Base-by-base conservation (phyloP, 768 basidiomycete species). In the Suillus americanus region DNA sequence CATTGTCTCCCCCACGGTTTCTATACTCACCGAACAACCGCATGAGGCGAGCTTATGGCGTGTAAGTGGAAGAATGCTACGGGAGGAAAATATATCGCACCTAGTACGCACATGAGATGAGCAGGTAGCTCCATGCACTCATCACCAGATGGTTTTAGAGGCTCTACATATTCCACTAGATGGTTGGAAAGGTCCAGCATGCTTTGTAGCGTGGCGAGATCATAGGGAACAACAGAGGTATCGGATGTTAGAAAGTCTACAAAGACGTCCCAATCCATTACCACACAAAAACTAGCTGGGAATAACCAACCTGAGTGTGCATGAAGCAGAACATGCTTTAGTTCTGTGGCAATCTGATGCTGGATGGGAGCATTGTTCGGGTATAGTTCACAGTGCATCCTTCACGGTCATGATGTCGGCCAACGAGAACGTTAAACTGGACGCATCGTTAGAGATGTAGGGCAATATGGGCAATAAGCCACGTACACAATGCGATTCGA, bases 191-290 rank as follows among this genome's bases (percentile, higher is more conserved):
- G 56, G 5, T 63, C 62, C 38, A 63, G 16, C 62, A 65, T 37
- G 5, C 25, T 41, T 30, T 61, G 56, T 41, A 38, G 45, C 60
- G 46, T 60, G 25, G 16, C 61, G 55, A n/a, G 64, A 43, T 60
- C 68, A 66, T 45, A 66, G 55, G 40, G 38, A 33, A 53, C 61
- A 16, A 68, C 60, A 28, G 56, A 65, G n/a, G 30, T 35, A 33
- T 33, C 30, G 2, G 57, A 61, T 51, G 64, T 59, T 14, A 66
- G 62, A 23, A 65, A 61, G 50, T 72, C 65, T 25, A 67, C 20
- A 64, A 7, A 28, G 28, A 33, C n/a, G 25, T 54, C 23, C 8
- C 8, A 40, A 38, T 23, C 57, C 12, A 60, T 20, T 13, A 37
- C 9, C 4, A 30, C 18, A 9, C 9, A 6, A 48, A 30, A 9